Conservation (phyloP, 805 yeast species). For the Candida boleticola region DNA sequence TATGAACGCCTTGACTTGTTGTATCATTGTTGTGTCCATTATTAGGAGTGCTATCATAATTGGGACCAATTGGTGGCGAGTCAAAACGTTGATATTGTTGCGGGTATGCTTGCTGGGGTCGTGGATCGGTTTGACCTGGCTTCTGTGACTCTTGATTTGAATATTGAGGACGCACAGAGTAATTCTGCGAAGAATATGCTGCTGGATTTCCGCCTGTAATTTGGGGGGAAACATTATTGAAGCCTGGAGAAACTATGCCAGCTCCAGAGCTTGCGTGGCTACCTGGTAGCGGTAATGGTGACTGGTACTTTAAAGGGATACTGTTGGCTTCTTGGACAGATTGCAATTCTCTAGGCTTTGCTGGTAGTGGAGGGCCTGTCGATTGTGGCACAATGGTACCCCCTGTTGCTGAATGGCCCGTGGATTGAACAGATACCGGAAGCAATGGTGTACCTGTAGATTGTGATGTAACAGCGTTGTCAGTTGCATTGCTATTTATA, state of each 20-base stretch:
- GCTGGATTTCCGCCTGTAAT: background rate
- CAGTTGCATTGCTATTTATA: background rate
- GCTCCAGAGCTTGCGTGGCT: too few species aligned
- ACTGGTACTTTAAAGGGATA: slow-evolving; percentile 27
- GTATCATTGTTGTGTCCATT: too few species aligned
- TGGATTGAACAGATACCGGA: slow-evolving; percentile 17
- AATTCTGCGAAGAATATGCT: too few species aligned
- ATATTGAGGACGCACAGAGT: background rate
- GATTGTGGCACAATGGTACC: slow-evolving; percentile 11
- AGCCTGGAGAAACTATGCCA: too few species aligned
- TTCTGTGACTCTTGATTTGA: background rate
- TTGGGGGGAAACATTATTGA: background rate
- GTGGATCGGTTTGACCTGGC: background rate
- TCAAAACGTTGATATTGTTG: background rate
- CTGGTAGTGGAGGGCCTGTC: slow-evolving; percentile 26
- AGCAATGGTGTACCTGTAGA: slow-evolving; percentile 6
- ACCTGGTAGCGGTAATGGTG: slow-evolving; percentile 29
- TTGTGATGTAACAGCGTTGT: background rate
- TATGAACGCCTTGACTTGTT: too few species aligned
- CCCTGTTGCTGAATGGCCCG: too few species aligned
- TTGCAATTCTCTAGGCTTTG: slow-evolving; percentile 12
- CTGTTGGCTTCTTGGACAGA: background rate
- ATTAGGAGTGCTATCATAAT: background rate
- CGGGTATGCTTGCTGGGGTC: slow-evolving; percentile 1
- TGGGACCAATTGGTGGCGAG: background rate